Percentiles rank a stretch among this genome's conserved stretches.
These are phyloP conservation scores for Peronospora tabacina DNA, from an alignment of 352 stramenopile genomes.

Conservation along the genomic window DNA sequence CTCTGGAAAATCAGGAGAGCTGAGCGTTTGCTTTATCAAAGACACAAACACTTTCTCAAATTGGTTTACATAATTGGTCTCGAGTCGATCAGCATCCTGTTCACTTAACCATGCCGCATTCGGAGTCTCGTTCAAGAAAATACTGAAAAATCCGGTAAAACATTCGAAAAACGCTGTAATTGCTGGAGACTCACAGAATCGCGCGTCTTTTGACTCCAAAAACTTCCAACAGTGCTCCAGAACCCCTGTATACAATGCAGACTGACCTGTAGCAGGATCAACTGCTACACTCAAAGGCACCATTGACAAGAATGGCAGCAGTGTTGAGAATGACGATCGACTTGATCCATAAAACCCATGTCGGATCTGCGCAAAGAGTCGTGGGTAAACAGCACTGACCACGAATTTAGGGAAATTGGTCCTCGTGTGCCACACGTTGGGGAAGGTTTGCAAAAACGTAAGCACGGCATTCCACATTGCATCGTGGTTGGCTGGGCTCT, in stretches of 20 bases:
- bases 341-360: conserved; percentile 75
- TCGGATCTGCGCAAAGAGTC: conserved; percentile 60
- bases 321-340: conserved; percentile 51
- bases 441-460: conserved; percentile 53
- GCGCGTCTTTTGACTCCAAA: conserved; percentile 42
- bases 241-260: conserved; percentile 49
- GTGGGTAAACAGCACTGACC: conserved; percentile 50
- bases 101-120: conserved; percentile 29
- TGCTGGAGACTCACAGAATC: conserved; percentile 44
- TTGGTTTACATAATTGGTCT: conserved; percentile 43
- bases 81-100: conserved; percentile 17
- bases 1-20: conserved; percentile 30
- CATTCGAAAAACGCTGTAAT: conserved; percentile 70
- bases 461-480: conserved; percentile 70
- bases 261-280: conserved; percentile 33
- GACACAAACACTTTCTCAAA: conserved; percentile 57
- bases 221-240: conserved; percentile 71
- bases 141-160: conserved; percentile 53
- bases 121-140: conserved; percentile 42
- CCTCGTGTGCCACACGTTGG: conserved; percentile 35
- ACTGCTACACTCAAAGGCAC: conserved; percentile 53
- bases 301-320: conserved; percentile 68
- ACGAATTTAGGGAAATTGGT: conserved; percentile 54
- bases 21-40: conserved; percentile 35
- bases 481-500: conserved; percentile 55